Base-by-base conservation (phyloP, 2,329 filamentous ascomycete species). In the Thyridium curvatum region DNA sequence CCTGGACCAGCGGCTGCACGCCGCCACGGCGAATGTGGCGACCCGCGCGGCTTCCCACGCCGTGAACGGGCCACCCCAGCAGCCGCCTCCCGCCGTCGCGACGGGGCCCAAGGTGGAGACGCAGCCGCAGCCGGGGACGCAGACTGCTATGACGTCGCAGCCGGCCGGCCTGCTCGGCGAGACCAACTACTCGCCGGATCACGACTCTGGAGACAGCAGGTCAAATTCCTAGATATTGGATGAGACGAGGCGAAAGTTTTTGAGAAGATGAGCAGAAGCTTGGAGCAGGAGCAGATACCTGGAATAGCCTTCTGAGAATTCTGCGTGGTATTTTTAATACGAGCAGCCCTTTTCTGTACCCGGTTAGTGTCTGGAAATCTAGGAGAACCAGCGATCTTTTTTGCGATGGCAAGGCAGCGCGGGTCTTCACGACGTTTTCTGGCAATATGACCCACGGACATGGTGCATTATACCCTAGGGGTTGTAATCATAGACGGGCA, bases 1-100 rank as follows among this genome's bases (percentile, higher is more conserved):
- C 4, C 67, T 98, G 39, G 93, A 98, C 60, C 89, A 97, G 65
- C 76, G 93, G 47, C 69, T 98, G 38, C 86, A 93, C 60, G 85
- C 87, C n/a, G 88, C 89, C 4, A 83, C 85, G 13, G 71, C 70
- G 28, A 73, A 62, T 42, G 64, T 72, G 34, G 58, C 66, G 18
- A 55, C 70, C 32, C 61, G 63, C 42, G 49, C 58, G 54, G 6
- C 55, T 59, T 12, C 58, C 54, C 41, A 57, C 61, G 33, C 71
- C 70, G 4, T 59, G 64, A n/a, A 61, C 62, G 16, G 44, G 43
- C 44, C 49, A 38, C 33, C 66, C 44, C 48, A 62, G 46, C 46
- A 58, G 15, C 48, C 60, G 4, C 49, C 56, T 17, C 57, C 65
- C 8, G 55, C 55, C 13, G 58, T 64, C 32, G 61, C 70, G 2